These are phyloP conservation scores for Fusarium concolor DNA, from an alignment of 2,329 filamentous ascomycete species.

Conservation along the genomic window DNA sequence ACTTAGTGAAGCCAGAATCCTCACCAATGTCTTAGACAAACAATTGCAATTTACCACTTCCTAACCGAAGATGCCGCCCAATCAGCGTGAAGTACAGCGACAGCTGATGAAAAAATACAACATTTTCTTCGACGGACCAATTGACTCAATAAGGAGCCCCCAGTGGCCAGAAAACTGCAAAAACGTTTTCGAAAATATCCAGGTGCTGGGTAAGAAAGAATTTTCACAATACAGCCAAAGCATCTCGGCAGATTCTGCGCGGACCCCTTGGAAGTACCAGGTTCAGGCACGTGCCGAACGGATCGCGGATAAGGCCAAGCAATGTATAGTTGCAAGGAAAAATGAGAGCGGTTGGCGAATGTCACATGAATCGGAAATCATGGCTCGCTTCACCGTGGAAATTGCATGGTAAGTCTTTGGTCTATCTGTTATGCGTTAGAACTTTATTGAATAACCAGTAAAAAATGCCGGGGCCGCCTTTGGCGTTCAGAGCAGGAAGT, in stretches of 20 bases:
- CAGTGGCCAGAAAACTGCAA: not conserved
- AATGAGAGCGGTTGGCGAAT: not conserved
- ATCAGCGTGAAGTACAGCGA: not conserved
- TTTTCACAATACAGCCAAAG: not conserved
- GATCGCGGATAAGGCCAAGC: not conserved
- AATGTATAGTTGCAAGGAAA: not conserved
- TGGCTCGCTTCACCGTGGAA: not conserved
- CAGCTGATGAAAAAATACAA: not conserved
- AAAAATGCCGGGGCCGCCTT: not conserved
- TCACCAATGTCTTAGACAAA: not conserved
- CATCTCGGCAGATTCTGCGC: not conserved
- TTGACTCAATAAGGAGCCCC: not conserved
- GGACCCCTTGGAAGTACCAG: not conserved
- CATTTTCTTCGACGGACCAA: not conserved
- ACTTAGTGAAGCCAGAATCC: not conserved
- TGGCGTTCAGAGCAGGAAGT: conserved; percentile 4
- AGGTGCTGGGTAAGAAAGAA: not conserved
- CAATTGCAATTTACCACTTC: too few species aligned
- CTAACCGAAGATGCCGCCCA: not conserved
- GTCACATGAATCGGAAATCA: not conserved
- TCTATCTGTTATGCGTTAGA: too few species aligned
- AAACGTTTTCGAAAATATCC: not conserved
- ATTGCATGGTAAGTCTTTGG: not conserved
- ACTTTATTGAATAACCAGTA: not conserved
- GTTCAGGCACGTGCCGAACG: not conserved